phyloP scores from a whole-genome alignment of 495 filamentous ascomycete genomes.

The Penicillium alfredii region DNA sequence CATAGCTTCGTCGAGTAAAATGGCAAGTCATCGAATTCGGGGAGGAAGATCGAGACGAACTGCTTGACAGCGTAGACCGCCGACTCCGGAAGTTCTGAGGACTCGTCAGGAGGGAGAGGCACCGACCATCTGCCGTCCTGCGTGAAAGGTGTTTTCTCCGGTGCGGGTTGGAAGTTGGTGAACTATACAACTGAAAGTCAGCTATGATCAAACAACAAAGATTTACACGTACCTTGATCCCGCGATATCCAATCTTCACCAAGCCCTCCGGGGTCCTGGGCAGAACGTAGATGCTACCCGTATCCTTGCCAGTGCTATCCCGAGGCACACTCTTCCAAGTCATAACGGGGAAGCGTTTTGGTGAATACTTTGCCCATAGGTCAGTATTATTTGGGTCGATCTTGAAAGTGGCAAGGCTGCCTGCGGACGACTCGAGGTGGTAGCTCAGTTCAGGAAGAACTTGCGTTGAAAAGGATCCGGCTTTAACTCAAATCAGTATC shows the following conservation, averaged over 20 bases:
- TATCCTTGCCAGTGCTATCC: slow-evolving; percentile 11
- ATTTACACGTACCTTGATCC: slow-evolving; percentile 7
- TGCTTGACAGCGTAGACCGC: slow-evolving; percentile 8
- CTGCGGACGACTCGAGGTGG: slow-evolving; percentile 15
- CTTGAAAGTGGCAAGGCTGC: slow-evolving; percentile 14
- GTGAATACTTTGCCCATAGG: slow-evolving; percentile 17
- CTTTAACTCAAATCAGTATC: slow-evolving; percentile 1
- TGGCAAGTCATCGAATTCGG: slow-evolving; percentile 9
- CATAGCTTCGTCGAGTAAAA: slow-evolving; percentile 18
- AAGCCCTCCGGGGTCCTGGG: slow-evolving; percentile 16
- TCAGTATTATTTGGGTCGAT: slow-evolving; percentile 10
- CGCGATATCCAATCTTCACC: slow-evolving; percentile 14
- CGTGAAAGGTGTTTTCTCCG: slow-evolving; percentile 8
- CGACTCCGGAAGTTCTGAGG: slow-evolving; percentile 3
- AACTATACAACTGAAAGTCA: slow-evolving; percentile 5
- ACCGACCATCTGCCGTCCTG: slow-evolving; percentile 15
- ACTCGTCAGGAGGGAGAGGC: slow-evolving; percentile 8
- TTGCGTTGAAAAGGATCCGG: slow-evolving; percentile 16
- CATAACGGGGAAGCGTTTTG: slow-evolving; percentile 14
- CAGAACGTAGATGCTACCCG: slow-evolving; percentile 16
- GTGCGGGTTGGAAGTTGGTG: slow-evolving; percentile 16
- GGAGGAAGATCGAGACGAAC: slow-evolving; percentile 14
- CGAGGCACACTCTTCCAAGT: slow-evolving; percentile 14
- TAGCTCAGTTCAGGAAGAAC: slow-evolving; percentile 12
- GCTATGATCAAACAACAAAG: neutral